A percentile compares a stretch with the other conserved stretches of the same genome.
These are phyloP conservation scores for Suhomyces canberraensis DNA, from an alignment of 805 yeast genomes.

Conservation along the genomic window DNA sequence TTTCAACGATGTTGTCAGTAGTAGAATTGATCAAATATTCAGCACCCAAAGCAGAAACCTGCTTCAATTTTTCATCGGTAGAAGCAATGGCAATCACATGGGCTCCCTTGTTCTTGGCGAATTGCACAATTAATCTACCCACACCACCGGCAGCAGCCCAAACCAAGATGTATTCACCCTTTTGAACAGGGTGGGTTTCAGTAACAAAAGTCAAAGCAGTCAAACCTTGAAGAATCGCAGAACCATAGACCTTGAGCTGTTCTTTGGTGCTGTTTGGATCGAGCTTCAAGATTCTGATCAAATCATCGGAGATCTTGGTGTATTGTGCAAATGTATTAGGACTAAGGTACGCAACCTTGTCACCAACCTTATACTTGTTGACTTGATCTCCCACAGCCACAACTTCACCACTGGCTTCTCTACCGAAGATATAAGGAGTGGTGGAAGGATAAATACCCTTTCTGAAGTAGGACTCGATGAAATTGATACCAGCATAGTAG, in stretches of 20 bases:
- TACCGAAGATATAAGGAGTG: constrained; percentile 64
- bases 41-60: constrained; percentile 75
- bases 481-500: constrained; percentile 75
- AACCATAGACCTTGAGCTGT: constrained; percentile 54
- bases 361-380: constrained; percentile 58
- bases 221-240: constrained; percentile 64
- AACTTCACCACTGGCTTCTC: constrained; percentile 71
- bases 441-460: constrained; percentile 65
- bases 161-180: constrained; percentile 69
- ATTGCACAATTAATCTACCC: constrained; percentile 68
- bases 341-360: constrained; percentile 59
- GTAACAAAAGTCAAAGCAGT: constrained; percentile 72
- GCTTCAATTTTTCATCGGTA: constrained; percentile 61
- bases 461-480: constrained; percentile 80
- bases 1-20: constrained; percentile 53
- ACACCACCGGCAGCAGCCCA: constrained; percentile 98
- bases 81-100: constrained; percentile 85
- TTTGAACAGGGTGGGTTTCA: constrained; percentile 63
- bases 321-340: constrained; percentile 67
- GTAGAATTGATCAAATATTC: constrained; percentile 58
- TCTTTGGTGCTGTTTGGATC: constrained; percentile 48
- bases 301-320: constrained; percentile 43
- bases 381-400: constrained; percentile 63
- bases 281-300: constrained; percentile 43
- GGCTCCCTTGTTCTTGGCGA: constrained; percentile 64